Percentiles rank a stretch among this genome's conserved stretches.
These are phyloP conservation scores for Tuber umbilicatum DNA, from an alignment of 495 filamentous ascomycete genomes.

Conservation along the genomic window DNA sequence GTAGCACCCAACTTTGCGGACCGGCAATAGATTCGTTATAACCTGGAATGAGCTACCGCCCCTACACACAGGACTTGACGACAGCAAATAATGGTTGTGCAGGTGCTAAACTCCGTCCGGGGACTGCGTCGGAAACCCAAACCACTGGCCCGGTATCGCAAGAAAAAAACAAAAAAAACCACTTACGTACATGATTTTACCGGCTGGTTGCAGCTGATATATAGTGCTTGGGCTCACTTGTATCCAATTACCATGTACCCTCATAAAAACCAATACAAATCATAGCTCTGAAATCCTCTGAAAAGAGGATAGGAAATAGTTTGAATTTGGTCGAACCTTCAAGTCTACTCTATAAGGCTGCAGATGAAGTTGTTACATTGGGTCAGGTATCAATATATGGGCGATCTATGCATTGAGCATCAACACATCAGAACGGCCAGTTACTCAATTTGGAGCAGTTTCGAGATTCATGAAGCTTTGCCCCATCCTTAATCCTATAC, in stretches of 20 bases:
- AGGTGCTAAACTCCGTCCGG: background rate
- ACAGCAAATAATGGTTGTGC: background rate
- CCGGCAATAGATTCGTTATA: background rate
- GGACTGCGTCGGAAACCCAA: background rate
- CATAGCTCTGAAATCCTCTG: background rate
- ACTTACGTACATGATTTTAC: conserved; percentile 1
- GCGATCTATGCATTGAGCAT: background rate
- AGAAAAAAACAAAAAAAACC: background rate
- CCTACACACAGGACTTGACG: background rate
- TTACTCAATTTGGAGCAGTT: background rate
- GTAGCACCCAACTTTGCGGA: background rate
- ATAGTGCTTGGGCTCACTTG: conserved; percentile 1
- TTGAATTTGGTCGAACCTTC: background rate
- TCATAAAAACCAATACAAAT: background rate
- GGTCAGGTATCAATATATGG: background rate
- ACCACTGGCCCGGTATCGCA: background rate
- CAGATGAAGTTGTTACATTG: background rate
- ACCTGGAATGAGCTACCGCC: background rate
- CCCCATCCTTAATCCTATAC: background rate
- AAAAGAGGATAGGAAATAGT: background rate
- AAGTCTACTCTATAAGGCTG: conserved; percentile 2
- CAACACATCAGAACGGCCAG: background rate
- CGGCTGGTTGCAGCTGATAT: conserved; percentile 2
- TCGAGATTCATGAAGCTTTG: background rate
- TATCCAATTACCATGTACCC: background rate